phyloP scores from a whole-genome alignment of 2,329 filamentous ascomycete species.

The Claviceps cyperi region DNA sequence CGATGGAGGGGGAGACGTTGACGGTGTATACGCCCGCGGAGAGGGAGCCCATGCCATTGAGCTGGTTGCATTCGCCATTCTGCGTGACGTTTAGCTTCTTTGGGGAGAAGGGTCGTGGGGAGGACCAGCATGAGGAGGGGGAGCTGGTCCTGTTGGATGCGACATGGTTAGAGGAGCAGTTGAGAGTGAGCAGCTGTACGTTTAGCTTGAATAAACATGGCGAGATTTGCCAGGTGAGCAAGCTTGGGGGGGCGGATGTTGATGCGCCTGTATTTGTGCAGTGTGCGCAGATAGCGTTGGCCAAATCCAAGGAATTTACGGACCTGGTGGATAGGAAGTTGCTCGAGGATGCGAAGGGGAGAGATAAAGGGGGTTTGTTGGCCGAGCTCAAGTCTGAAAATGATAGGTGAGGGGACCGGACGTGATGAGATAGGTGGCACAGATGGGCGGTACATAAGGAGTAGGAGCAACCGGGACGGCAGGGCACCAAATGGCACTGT shows the following conservation, averaged over 20 bases:
- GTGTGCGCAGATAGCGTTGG: constrained; percentile 59
- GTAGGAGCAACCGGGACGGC: neutral
- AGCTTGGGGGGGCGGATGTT: constrained; percentile 71
- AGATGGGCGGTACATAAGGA: neutral
- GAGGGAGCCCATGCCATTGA: constrained; percentile 77
- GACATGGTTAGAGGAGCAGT: constrained; percentile 60
- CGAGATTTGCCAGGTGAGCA: constrained; percentile 82
- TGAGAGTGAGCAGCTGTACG: constrained; percentile 58
- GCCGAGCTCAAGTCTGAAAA: constrained; percentile 74
- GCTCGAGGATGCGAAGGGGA: constrained; percentile 61
- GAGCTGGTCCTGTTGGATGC: constrained; percentile 57
- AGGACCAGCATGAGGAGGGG: constrained; percentile 26
- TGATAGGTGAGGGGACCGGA: constrained; percentile 35
- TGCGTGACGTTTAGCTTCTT: constrained; percentile 86
- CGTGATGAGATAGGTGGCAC: neutral
- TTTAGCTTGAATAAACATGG: constrained; percentile 81
- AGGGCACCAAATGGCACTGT: neutral
- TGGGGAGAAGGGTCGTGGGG: constrained; percentile 47
- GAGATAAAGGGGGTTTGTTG: constrained; percentile 65
- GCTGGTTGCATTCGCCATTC: constrained; percentile 82
- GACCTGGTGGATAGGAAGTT: constrained; percentile 58
- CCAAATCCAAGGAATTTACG: constrained; percentile 70
- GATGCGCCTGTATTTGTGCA: constrained; percentile 66
- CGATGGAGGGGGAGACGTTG: constrained; percentile 69
- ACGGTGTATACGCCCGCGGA: constrained; percentile 76